Evolutionary conservation across 2,329 filamentous ascomycete species (phyloP), one percentile per base, ranked within the genome.

Genomic region (Septoria petroselini): DNA sequence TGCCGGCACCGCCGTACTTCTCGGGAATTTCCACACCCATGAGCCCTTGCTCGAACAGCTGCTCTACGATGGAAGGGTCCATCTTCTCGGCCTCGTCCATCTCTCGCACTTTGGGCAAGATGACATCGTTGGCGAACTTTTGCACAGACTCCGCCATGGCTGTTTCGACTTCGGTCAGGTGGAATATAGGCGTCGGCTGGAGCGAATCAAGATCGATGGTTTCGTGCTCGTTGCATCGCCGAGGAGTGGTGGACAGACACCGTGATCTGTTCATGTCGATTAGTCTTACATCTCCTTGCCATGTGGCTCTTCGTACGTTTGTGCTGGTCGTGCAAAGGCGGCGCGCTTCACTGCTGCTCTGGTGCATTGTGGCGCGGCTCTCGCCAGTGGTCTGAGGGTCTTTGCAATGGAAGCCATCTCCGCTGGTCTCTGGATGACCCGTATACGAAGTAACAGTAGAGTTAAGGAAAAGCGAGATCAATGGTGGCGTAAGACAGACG

Each of bases 11-110:
- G 53, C 93, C 93, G 68, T 85, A 98, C 71, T 96, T 91, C 71
- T 98, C 93, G 12, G 93, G 91, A 50, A 98, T 95, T 75, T 98
- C 93, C 58, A 98, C 81, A 55, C 90, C 86, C 93, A 98, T 98
- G 41, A 98, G 76, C 0, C 93, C 93, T 69, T 97, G 91, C 76
- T 98, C 93, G 65, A 98, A 98, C 44, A 95, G 80, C 72, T 93
- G 87, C 75, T 95, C 90, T 4, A 98, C 86, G 6, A 98, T 72
- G 1, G 79, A 69, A 0, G 88, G 84, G 69, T 97, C 93, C 93
- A 98, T 97, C 50, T 79, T 72, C 77, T 98, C 93, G 23, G 85
- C 85, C 77, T 98, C 93, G 69, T 98, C 93, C 93, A 98, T 98
- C 14, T 95, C 91, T 50, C 93, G 87, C 8, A 88, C 91, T 70